Evolutionary conservation across 495 filamentous ascomycete species (phyloP).

Genomic region (Aspergillus hancockii): DNA sequence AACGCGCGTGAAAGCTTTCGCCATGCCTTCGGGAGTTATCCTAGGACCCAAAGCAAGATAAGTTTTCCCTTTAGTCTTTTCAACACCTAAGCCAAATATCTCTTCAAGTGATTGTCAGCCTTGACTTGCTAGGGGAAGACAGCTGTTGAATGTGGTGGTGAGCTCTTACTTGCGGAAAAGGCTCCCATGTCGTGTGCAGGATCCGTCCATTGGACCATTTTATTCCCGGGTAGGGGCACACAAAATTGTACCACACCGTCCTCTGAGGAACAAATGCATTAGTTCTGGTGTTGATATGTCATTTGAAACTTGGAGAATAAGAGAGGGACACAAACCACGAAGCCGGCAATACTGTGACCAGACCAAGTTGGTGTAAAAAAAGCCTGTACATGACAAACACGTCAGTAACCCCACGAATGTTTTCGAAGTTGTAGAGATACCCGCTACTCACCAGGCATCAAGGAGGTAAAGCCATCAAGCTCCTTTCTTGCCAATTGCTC

Average conservation of each 20-base stretch:
- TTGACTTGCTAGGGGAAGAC: constrained; percentile 6
- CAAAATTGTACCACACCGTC: constrained; percentile 22
- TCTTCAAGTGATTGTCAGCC: constrained; percentile 12
- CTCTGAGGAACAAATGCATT: constrained; percentile 5
- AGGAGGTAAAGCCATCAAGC: constrained; percentile 15
- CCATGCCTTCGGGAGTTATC: constrained; percentile 10
- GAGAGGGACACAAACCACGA: too few species aligned
- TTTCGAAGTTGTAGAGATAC: too few species aligned
- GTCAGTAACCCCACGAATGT: too few species aligned
- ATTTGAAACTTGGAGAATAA: too few species aligned
- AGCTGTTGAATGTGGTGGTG: too few species aligned
- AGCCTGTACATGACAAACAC: constrained; percentile 20
- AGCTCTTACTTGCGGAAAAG: constrained; percentile 24
- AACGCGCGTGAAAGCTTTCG: constrained; percentile 13
- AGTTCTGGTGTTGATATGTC: not conserved
- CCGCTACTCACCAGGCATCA: constrained; percentile 17
- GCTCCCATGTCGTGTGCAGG: constrained; percentile 23
- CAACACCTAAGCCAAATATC: constrained; percentile 17
- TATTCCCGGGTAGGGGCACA: constrained; percentile 13
- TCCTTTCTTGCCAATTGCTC: constrained; percentile 17
- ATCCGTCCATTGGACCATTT: constrained; percentile 23
- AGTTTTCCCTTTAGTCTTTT: constrained; percentile 19
- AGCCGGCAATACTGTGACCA: constrained; percentile 22
- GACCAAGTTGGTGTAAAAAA: constrained; percentile 23
- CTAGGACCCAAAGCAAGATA: constrained; percentile 15